These are phyloP conservation scores for Dissoconium aciculare DNA, from an alignment of 2,329 filamentous ascomycete species.

Conservation along the genomic window DNA sequence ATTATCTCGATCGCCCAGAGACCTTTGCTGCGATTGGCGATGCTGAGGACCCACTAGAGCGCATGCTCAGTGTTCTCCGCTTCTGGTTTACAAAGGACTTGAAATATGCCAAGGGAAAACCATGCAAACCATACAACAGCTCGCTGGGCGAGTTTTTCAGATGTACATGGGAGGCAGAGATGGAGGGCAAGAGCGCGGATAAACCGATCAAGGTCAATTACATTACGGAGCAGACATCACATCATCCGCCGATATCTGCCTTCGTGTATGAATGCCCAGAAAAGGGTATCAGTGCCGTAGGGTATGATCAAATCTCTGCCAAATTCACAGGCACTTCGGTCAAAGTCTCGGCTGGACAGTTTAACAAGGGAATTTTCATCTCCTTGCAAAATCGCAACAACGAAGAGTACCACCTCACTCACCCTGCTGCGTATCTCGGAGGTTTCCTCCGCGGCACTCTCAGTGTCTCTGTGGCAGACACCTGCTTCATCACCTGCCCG, in stretches of 20 bases:
- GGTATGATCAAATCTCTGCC: conserved; percentile 90
- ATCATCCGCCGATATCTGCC: conserved; percentile 92
- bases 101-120: conserved; percentile 97
- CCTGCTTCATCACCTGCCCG: conserved; percentile 77
- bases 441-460: conserved; percentile 77
- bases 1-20: conserved; percentile 88
- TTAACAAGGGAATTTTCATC: conserved; percentile 94
- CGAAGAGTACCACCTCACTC: conserved; percentile 88
- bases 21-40: conserved; percentile 76
- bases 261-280: conserved; percentile 89
- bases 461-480: conserved; percentile 78
- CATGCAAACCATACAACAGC: conserved; percentile 98
- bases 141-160: conserved; percentile 94
- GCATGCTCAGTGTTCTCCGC: conserved; percentile 84
- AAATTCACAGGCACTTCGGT: conserved; percentile 96
- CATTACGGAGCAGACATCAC: conserved; percentile 92
- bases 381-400: conserved; percentile 63
- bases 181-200: conserved; percentile 18
- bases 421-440: conserved; percentile 83
- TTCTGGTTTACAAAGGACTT: conserved; percentile 99
- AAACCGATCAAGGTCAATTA: conserved; percentile 68
- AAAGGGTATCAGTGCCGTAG: conserved; percentile 71
- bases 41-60: conserved; percentile 77
- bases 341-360: conserved; percentile 77
- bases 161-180: conserved; percentile 91